Conservation (phyloP, 768 basidiomycete species). For the Leccinellum albellum region DNA sequence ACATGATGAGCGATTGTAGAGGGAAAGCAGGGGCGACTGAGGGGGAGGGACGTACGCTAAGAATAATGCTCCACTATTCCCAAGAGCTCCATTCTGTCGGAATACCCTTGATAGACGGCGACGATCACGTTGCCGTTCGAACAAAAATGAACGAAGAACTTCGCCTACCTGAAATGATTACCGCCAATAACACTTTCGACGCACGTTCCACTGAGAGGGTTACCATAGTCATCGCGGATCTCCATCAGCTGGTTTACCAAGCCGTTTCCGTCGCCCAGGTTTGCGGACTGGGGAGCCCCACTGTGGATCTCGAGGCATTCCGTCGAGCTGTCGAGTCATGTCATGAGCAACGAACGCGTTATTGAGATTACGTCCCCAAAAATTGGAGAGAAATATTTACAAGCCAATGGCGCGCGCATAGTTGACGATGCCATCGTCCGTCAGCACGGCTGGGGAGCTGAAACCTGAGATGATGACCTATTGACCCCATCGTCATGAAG, state of each 20-base stretch:
- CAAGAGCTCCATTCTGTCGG: constrained; percentile 54
- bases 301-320: constrained; percentile 39
- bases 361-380: background rate
- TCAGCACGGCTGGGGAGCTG: constrained; percentile 56
- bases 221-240: constrained; percentile 40
- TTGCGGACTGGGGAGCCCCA: constrained; percentile 36
- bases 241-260: constrained; percentile 41
- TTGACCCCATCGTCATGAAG: background rate
- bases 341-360: constrained; percentile 1
- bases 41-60: constrained; percentile 41
- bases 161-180: constrained; percentile 42
- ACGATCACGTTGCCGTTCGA: background rate
- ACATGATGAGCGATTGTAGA: background rate
- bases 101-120: constrained; percentile 33
- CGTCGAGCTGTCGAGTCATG: constrained; percentile 24
- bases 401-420: constrained; percentile 60
- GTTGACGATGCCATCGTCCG: constrained; percentile 50
- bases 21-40: background rate
- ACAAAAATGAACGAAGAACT: background rate
- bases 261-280: constrained; percentile 48
- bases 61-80: constrained; percentile 51
- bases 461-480: constrained; percentile 62
- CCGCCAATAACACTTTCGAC: constrained; percentile 43
- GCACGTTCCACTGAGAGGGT: constrained; percentile 37
- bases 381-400: constrained; percentile 31